Percentiles rank a stretch among this genome's conserved stretches.
phyloP scores from a whole-genome alignment of 2,329 filamentous ascomycete genomes.

The Exophiala phaeomuriformis region DNA sequence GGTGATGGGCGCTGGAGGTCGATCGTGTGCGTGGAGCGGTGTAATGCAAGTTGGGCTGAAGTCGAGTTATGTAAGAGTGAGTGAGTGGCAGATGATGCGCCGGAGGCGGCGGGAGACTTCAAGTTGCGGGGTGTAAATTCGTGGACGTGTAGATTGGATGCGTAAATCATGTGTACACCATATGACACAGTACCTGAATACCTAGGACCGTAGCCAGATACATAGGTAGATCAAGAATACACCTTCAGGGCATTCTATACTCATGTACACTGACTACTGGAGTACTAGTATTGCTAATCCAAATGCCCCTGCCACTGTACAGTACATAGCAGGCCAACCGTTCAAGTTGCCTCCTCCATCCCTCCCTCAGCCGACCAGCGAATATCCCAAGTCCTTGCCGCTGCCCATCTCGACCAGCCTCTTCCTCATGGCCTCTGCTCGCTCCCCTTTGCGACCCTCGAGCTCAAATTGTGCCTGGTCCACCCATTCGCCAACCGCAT shows the following conservation, averaged over 20 bases:
- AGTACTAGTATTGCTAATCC: too few species aligned
- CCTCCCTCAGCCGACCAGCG: slow-evolving; percentile 34
- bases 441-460: slow-evolving; percentile 30
- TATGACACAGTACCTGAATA: too few species aligned
- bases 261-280: too few species aligned
- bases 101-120: background rate
- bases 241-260: too few species aligned
- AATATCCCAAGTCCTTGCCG: slow-evolving; percentile 40
- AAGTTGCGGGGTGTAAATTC: too few species aligned
- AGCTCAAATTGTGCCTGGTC: slow-evolving; percentile 34
- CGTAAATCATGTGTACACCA: too few species aligned
- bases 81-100: background rate
- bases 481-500: slow-evolving; percentile 42
- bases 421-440: slow-evolving; percentile 40
- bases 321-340: background rate
- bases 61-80: background rate
- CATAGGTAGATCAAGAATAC: too few species aligned
- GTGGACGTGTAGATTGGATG: too few species aligned
- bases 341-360: background rate
- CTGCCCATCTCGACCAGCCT: slow-evolving; percentile 41
- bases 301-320: background rate
- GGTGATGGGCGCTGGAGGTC: too few species aligned
- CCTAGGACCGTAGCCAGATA: too few species aligned
- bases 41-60: too few species aligned
- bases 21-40: too few species aligned